A percentile compares a stretch with the other conserved stretches of the same genome.
Conservation (phyloP, 108 stramenopile species). For the Poteriospumella lacustris region DNA sequence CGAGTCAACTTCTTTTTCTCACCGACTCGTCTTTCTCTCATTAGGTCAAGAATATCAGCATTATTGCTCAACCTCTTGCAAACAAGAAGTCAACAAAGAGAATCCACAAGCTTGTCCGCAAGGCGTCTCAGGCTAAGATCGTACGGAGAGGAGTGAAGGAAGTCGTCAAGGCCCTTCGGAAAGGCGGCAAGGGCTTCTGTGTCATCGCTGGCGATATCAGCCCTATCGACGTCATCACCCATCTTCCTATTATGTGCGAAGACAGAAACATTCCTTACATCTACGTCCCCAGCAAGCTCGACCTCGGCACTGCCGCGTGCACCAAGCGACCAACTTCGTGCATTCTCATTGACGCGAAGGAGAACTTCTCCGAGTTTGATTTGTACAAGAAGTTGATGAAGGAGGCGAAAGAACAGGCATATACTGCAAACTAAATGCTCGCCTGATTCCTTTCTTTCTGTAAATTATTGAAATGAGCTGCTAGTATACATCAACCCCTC, state of each 20-base stretch:
- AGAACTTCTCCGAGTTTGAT: slow-evolving; percentile 72
- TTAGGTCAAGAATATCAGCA: slow-evolving; percentile 67
- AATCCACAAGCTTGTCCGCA: slow-evolving; percentile 89
- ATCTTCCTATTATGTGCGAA: slow-evolving; percentile 86
- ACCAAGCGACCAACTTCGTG: slow-evolving; percentile 95
- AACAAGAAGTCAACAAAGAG: slow-evolving; percentile 92
- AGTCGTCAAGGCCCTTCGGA: slow-evolving; percentile 91
- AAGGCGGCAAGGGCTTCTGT: slow-evolving; percentile 82
- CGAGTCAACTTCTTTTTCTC: not conserved
- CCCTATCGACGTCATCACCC: slow-evolving; percentile 90
- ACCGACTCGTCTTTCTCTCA: not conserved
- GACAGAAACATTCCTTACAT: slow-evolving; percentile 89
- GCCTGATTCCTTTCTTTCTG: no score
- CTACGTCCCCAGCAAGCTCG: slow-evolving; percentile 91
- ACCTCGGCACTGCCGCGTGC: slow-evolving; percentile 89
- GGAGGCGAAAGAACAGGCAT: not conserved
- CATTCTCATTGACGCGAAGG: slow-evolving; percentile 74
- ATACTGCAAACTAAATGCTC: not conserved
- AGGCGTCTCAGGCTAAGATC: slow-evolving; percentile 72
- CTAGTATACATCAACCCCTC: no score
- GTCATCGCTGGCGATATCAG: slow-evolving; percentile 95
- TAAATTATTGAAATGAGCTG: no score
- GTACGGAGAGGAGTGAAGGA: slow-evolving; percentile 94
- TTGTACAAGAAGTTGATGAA: slow-evolving; percentile 60
- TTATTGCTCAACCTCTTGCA: slow-evolving; percentile 84